Base-by-base conservation (phyloP, 2,329 filamentous ascomycete species). In the Colletotrichum viniferum region DNA sequence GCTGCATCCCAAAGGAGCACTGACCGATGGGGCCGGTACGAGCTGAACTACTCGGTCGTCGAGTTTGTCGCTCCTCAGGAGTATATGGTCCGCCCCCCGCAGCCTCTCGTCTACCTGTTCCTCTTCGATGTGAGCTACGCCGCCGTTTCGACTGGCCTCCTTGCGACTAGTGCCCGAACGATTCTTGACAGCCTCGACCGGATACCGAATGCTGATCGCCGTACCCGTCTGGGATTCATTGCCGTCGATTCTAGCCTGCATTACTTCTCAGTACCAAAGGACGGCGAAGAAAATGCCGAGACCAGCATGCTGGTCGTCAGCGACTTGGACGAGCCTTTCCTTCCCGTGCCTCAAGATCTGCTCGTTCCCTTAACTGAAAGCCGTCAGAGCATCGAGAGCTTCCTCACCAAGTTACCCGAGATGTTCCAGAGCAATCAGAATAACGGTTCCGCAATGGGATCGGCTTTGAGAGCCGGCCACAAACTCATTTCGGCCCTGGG, bases 31-130 rank as follows among this genome's bases (percentile, higher is more conserved):
- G 93, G 97, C 84, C 91, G 97, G 80, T 91, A 95, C 52, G 97
- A 99, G 83, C 89, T 99, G 76, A 99, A 99, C 86, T 94, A 98
- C 83, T 91, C 96, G n/a, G 96, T 98, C 43, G 96, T 98, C 76
- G 97, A 99, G 82, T 99, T 98, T 82, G 95, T 99, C 79, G 97
- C 97, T 14, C 97, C 97, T 3, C 97, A 99, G 85, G 97, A 99
- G 86, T 99, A 99, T 86, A 99, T 99, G 97, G 97, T 99, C 43
- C 94, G 97, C 76, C 96, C 97, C 72, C 97, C 97, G 60, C 96
- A 98, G 85, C 97, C 97, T 52, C 89, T 98, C 52, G 96, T 98
- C 52, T 98, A 98, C 83, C 90, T 98, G 16, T 98, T 98, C 90
- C 88, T 98, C 80, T 95, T 98, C 81, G 96, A 98, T 80, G 96